Evolutionary conservation across 2,329 filamentous ascomycete species (phyloP), one percentile per base, ranked within the genome.

Genomic region (Monilinia polystroma): DNA sequence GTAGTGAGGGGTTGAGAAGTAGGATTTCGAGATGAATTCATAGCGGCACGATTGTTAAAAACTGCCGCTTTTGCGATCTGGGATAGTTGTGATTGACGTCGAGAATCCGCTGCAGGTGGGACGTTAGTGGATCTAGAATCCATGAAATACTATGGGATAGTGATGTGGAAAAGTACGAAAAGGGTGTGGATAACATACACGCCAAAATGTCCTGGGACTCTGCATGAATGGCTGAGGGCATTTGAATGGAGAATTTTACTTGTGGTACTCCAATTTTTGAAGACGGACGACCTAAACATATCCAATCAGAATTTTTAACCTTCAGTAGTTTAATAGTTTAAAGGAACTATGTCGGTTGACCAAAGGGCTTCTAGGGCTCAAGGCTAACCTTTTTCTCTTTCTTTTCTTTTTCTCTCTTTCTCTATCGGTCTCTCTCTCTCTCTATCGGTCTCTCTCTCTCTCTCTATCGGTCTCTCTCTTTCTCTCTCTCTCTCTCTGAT

Each of bases 201-300:
- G 57, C n/a, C 52, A 62, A 57, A 38, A 51, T 43, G 57, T 63
- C 64, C 29, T 55, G 51, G 41, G 23, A 18, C 38, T 54, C 58
- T 54, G 58, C 64, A 63, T 54, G 57, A 66, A 66, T 63, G 57
- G 64, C 64, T 32, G 64, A 66, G 63, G 64, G 64, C 64, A 66
- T 66, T 65, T 66, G 38, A 43, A 16, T 58, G 23, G 49, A 43
- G 45, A 23, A 43, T 29, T 45, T 35, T 51, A 41, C 29, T 29
- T 14, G 0, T 41, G 23, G 8, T 43, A 43, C 20, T 59, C 45
- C 54, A 59, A 65, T 43, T 59, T 43, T 29, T 32, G 12, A 23
- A 52, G 29, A 18, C 16, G 16, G 43, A 38, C 7, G 20, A 53
- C 18, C 55, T 60, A 60, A 60, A 52, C 26, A 14, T 11, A 45